Evolutionary conservation across 768 basidiomycete genomes (phyloP).

Genomic region (Auricularia heimuer): DNA sequence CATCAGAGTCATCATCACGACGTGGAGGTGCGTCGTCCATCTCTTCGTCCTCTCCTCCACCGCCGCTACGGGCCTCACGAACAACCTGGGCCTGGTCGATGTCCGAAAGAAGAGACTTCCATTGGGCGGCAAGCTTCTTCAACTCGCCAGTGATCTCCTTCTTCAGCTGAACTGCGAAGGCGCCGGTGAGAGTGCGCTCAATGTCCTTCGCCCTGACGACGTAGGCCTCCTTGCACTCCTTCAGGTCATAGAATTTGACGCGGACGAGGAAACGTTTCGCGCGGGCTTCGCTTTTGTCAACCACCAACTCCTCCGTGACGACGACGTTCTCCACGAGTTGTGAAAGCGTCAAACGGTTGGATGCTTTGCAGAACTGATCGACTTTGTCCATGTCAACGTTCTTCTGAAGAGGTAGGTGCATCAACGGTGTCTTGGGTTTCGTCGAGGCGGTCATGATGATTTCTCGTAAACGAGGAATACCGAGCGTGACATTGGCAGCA

Average conservation of each 20-base stretch:
- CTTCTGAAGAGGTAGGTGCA: constrained; percentile 68
- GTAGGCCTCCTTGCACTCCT: constrained; percentile 79
- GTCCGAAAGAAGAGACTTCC: constrained; percentile 68
- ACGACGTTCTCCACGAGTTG: constrained; percentile 77
- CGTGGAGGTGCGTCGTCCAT: constrained; percentile 42
- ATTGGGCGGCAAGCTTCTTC: constrained; percentile 71
- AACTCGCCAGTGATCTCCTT: constrained; percentile 81
- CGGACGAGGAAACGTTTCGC: constrained; percentile 72
- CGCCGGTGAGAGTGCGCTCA: constrained; percentile 55
- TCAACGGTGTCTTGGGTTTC: constrained; percentile 94
- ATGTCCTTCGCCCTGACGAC: constrained; percentile 65
- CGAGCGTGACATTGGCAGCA: constrained; percentile 96
- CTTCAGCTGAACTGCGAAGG: constrained; percentile 72
- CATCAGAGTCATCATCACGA: constrained; percentile 54
- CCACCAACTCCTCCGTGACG: constrained; percentile 65
- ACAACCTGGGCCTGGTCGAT: constrained; percentile 69
- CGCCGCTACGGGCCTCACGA: constrained; percentile 29
- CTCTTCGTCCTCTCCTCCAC: constrained; percentile 44
- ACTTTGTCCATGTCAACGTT: constrained; percentile 46
- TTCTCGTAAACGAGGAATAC: constrained; percentile 96
- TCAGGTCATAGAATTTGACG: constrained; percentile 75
- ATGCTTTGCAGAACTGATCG: constrained; percentile 77
- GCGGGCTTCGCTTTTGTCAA: constrained; percentile 54
- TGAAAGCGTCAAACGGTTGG: constrained; percentile 75
- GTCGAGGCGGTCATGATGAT: constrained; percentile 98